A percentile compares a stretch with the other conserved stretches of the same genome.
Evolutionary conservation across 1,139 yeast genomes (phyloP).

Genomic region (Debaryomyces udenii): DNA sequence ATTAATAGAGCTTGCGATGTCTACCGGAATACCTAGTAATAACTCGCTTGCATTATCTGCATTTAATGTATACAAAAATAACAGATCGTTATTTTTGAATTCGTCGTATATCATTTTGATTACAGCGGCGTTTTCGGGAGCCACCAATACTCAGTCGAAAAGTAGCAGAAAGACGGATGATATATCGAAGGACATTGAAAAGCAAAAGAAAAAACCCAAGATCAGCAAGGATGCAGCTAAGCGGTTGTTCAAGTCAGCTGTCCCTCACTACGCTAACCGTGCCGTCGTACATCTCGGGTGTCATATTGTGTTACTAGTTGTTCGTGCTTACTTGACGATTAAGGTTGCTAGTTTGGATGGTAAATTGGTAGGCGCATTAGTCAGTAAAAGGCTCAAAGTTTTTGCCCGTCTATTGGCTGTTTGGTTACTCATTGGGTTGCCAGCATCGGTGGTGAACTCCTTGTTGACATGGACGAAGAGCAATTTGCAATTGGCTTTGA

Average conservation of each 20-base stretch:
- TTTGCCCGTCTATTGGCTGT: slow-evolving; percentile 66
- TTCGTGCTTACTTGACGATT: slow-evolving; percentile 75
- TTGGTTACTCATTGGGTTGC: slow-evolving; percentile 88
- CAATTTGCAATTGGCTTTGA: slow-evolving; percentile 64
- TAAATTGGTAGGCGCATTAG: slow-evolving; percentile 77
- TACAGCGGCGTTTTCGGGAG: slow-evolving; percentile 50
- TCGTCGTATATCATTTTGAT: slow-evolving; percentile 51
- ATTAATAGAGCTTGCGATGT: background rate
- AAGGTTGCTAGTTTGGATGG: slow-evolving; percentile 91
- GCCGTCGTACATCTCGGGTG: slow-evolving; percentile 48
- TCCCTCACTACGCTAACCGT: slow-evolving; percentile 38
- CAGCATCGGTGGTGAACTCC: slow-evolving; percentile 82
- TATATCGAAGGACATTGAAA: slow-evolving; percentile 15
- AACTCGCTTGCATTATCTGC: slow-evolving; percentile 26
- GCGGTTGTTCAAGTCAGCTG: slow-evolving; percentile 39
- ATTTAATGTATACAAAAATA: slow-evolving; percentile 45
- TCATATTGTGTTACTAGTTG: slow-evolving; percentile 64
- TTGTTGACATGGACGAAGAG: slow-evolving; percentile 72
- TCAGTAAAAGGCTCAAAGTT: slow-evolving; percentile 65
- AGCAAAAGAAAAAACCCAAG: slow-evolving; percentile 29
- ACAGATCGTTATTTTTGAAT: slow-evolving; percentile 51
- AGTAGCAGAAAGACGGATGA: slow-evolving; percentile 15
- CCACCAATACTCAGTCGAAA: slow-evolving; percentile 31
- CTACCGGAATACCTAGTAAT: background rate
- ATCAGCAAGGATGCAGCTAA: slow-evolving; percentile 38